Percentiles rank a stretch among this genome's conserved stretches.
phyloP scores from a whole-genome alignment of 139 green algal genomes.

The Closterium sp. region DNA sequence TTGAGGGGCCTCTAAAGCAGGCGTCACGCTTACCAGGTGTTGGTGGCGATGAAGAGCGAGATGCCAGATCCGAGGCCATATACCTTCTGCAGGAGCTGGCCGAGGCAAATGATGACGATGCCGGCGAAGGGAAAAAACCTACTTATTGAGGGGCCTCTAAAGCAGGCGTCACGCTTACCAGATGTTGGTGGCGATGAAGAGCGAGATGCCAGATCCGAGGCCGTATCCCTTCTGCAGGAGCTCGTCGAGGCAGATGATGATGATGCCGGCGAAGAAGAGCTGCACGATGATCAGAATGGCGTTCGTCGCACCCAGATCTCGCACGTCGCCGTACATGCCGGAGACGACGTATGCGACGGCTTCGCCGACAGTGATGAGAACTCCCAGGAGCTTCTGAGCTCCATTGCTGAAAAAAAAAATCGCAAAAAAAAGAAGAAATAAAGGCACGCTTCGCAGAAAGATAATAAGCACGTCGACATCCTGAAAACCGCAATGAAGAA shows the following conservation, averaged over 20 bases:
- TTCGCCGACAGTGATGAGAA: slow-evolving; percentile 99
- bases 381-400: slow-evolving; percentile 93
- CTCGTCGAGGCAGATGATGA: slow-evolving; percentile 98
- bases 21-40: slow-evolving; percentile 97
- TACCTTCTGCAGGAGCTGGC: slow-evolving; percentile 93
- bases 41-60: slow-evolving; percentile 99
- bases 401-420: slow-evolving; percentile 65
- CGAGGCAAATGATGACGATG: slow-evolving; percentile 98
- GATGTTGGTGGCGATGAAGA: slow-evolving; percentile 99
- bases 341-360: slow-evolving; percentile 98
- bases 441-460: background rate
- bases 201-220: slow-evolving; percentile 94
- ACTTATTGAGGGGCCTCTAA: too few relatives aligned
- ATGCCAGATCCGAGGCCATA: slow-evolving; percentile 97
- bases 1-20: too few relatives aligned
- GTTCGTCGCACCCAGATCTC: slow-evolving; percentile 86
- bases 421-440: background rate
- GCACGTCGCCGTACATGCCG: slow-evolving; percentile 97
- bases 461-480: too few relatives aligned
- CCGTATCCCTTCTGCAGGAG: slow-evolving; percentile 95
- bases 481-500: background rate
- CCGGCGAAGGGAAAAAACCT: slow-evolving; percentile 95
- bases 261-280: slow-evolving; percentile 96
- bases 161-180: slow-evolving; percentile 58
- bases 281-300: slow-evolving; percentile 95